A percentile compares a stretch with the other conserved stretches of the same genome.
These are phyloP conservation scores for Rhizopogon sp. DNA, from an alignment of 768 basidiomycete genomes.

Conservation along the genomic window DNA sequence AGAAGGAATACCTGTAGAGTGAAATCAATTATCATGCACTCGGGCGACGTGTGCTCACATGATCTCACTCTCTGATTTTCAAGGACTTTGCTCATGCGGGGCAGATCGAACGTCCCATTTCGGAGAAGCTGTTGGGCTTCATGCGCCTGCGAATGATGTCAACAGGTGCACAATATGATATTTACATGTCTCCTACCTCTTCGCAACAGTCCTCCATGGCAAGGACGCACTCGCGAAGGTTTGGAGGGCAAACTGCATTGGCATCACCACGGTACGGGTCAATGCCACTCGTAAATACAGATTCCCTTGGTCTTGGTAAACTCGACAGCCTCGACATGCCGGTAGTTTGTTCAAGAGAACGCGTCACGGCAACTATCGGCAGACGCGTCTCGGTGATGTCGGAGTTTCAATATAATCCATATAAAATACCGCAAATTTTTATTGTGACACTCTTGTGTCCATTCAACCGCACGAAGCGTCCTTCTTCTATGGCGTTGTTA, in stretches of 20 bases:
- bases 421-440: too few species aligned
- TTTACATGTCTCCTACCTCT: slow-evolving; percentile 40
- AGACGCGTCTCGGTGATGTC: slow-evolving; percentile 12
- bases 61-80: slow-evolving; percentile 57
- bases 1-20: slow-evolving; percentile 64
- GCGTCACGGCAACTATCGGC: slow-evolving; percentile 9
- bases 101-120: slow-evolving; percentile 67
- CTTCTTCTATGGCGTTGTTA: slow-evolving; percentile 49
- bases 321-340: slow-evolving; percentile 49
- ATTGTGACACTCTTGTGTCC: too few species aligned
- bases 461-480: too few species aligned
- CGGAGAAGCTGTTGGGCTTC: slow-evolving; percentile 67
- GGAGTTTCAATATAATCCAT: slow-evolving; percentile 20
- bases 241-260: slow-evolving; percentile 63
- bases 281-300: slow-evolving; percentile 64
- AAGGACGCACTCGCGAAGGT: slow-evolving; percentile 68
- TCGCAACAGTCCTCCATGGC: slow-evolving; percentile 81
- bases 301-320: slow-evolving; percentile 49
- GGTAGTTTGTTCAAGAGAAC: neutral
- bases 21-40: slow-evolving; percentile 3
- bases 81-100: slow-evolving; percentile 63
- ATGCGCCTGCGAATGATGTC: slow-evolving; percentile 39
- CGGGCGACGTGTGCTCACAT: neutral
- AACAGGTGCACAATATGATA: neutral
- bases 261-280: slow-evolving; percentile 61